These are phyloP conservation scores for Mycosarcoma mackinlayi DNA, from an alignment of 1,284 basidiomycete species.

Conservation along the genomic window DNA sequence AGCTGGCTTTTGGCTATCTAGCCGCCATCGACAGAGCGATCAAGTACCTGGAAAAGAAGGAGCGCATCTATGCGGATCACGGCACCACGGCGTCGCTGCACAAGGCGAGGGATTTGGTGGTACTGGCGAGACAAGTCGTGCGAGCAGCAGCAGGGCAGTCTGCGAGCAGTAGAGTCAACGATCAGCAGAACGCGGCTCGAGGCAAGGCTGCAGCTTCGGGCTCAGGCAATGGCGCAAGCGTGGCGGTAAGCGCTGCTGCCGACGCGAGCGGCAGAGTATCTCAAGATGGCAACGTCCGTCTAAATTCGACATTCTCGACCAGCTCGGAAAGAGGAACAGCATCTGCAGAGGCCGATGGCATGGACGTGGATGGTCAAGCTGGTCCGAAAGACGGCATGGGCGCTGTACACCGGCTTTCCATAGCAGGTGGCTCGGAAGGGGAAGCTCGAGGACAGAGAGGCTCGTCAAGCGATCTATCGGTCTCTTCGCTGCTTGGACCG, in stretches of 20 bases:
- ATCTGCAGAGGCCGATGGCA: conserved; percentile 2
- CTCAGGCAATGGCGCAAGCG: conserved; percentile 3
- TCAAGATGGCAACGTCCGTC: conserved; percentile 8
- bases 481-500: conserved; percentile 24
- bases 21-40: conserved; percentile 45
- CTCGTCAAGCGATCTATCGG: conserved; percentile 14
- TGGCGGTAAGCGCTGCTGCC: background rate
- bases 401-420: background rate
- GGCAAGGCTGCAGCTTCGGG: conserved; percentile 1
- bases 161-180: conserved; percentile 22
- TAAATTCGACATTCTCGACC: conserved; percentile 36
- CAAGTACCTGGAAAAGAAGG: conserved; percentile 48
- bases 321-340: conserved; percentile 40
- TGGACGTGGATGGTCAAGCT: background rate
- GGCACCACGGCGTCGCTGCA: conserved; percentile 44
- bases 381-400: background rate
- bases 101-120: conserved; percentile 46
- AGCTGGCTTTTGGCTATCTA: conserved; percentile 40
- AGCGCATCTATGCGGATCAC: conserved; percentile 42
- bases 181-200: conserved; percentile 19
- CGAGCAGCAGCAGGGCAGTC: conserved; percentile 34
- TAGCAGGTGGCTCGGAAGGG: background rate
- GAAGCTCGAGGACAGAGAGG: conserved; percentile 12
- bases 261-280: conserved; percentile 4
- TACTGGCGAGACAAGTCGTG: conserved; percentile 43